Evolutionary conservation across 345 rosid species (phyloP).

Genomic region (Pelargonium nanum): DNA sequence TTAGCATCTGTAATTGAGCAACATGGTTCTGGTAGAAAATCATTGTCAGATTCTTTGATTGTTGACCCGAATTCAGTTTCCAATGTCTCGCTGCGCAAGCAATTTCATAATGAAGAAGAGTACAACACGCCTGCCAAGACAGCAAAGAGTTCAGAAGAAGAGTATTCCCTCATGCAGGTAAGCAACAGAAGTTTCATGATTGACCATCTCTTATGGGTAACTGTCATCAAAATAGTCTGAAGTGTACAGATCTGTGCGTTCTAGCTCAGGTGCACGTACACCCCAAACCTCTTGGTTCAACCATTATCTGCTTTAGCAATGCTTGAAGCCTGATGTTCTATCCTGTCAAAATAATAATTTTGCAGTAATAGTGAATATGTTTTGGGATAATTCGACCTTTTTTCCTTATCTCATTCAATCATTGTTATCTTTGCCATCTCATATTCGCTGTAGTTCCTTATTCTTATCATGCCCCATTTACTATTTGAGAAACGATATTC

Average conservation of each 20-base stretch:
- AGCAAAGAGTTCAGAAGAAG: constrained; percentile 46
- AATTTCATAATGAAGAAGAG: constrained; percentile 66
- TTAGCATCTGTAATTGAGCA: constrained; percentile 74
- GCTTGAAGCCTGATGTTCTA: too few species aligned
- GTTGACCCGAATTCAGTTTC: constrained; percentile 44
- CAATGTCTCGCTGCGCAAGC: constrained; percentile 68
- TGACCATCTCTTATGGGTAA: neutral
- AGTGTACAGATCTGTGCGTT: neutral
- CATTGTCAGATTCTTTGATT: constrained; percentile 62
- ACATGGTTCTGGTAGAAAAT: constrained; percentile 85
- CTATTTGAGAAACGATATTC: too few species aligned
- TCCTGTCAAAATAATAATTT: too few species aligned
- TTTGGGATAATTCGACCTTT: too few species aligned
- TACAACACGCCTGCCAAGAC: constrained; percentile 31
- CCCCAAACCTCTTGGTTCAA: too few species aligned
- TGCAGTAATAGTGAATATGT: neutral
- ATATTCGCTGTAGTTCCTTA: too few species aligned
- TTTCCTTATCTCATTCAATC: too few species aligned
- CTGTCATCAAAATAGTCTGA: neutral
- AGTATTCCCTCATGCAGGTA: constrained; percentile 32
- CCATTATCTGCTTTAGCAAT: too few species aligned
- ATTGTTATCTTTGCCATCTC: too few species aligned
- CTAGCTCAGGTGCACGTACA: too few species aligned
- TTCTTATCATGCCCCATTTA: too few species aligned
- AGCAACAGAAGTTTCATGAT: constrained; percentile 7